phyloP scores from a whole-genome alignment of 2,329 filamentous ascomycete species.

The Diatrype stigma region DNA sequence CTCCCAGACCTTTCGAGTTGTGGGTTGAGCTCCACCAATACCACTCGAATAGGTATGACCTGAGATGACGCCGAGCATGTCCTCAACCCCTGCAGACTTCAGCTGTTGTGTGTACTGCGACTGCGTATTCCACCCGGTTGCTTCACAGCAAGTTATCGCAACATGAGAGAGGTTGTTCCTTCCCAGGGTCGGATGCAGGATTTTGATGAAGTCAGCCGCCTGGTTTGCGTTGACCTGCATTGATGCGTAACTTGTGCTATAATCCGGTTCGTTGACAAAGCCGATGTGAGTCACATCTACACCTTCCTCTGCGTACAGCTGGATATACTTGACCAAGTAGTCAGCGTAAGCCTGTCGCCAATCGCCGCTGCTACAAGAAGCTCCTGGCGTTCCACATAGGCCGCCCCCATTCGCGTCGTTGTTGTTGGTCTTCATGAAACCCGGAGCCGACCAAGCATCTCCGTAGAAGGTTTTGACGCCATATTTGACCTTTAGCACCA shows the following conservation, averaged over 20 bases:
- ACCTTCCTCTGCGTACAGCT: constrained; percentile 22
- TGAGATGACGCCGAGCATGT: constrained; percentile 36
- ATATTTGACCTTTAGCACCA: constrained; percentile 19
- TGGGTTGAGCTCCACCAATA: constrained; percentile 22
- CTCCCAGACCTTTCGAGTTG: constrained; percentile 38
- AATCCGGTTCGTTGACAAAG: constrained; percentile 10
- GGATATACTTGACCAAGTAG: constrained; percentile 33
- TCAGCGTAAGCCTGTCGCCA: constrained; percentile 34
- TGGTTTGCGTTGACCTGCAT: constrained; percentile 43
- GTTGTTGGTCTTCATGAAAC: constrained; percentile 31
- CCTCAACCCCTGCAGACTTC: constrained; percentile 24
- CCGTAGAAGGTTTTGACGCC: constrained; percentile 43
- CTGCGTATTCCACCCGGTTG: constrained; percentile 29
- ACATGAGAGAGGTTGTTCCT: constrained; percentile 13
- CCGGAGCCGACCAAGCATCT: constrained; percentile 29
- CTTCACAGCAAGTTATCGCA: constrained; percentile 38
- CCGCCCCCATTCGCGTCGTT: constrained; percentile 21
- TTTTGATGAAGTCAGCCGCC: constrained; percentile 47
- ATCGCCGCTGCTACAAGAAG: constrained; percentile 26
- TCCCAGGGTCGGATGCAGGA: constrained; percentile 39
- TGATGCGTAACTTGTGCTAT: constrained; percentile 32
- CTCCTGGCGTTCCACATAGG: constrained; percentile 28
- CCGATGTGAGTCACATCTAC: constrained; percentile 5
- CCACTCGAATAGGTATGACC: constrained; percentile 38
- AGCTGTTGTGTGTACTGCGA: constrained; percentile 8